Conservation (phyloP, 495 filamentous ascomycete genomes). For the Pyrenopolyporus hunteri region DNA sequence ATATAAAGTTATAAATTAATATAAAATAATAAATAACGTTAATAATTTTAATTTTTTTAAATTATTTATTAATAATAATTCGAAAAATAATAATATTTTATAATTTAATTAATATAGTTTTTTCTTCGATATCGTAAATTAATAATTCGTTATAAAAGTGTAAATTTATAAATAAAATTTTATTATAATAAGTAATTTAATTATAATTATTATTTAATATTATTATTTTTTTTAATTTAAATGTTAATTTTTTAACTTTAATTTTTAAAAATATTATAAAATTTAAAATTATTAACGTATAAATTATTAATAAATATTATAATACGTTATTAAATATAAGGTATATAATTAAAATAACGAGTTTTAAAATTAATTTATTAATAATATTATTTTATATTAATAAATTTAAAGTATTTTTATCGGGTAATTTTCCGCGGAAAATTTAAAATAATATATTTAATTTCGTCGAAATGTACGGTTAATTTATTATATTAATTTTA, state of each 20-base stretch:
- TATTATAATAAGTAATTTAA: background rate
- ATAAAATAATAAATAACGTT: too few species aligned
- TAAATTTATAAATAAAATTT: background rate
- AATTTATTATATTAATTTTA: background rate
- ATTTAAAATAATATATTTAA: background rate
- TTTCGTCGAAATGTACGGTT: background rate
- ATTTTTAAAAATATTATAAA: background rate
- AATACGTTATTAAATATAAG: background rate
- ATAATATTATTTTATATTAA: background rate
- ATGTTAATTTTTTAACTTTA: background rate
- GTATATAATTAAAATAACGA: background rate
- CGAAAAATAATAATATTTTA: too few species aligned
- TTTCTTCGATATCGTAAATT: background rate
- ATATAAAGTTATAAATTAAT: too few species aligned
- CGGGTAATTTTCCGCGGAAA: background rate
- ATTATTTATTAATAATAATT: too few species aligned
- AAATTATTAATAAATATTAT: background rate
- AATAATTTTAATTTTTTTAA: too few species aligned
- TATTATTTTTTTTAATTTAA: background rate
- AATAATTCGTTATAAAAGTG: background rate
- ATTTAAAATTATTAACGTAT: background rate
- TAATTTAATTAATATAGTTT: too few species aligned
- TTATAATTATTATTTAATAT: background rate
- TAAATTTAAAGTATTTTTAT: background rate
- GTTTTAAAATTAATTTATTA: background rate